These are phyloP conservation scores for Gymnopus androsaceus DNA, from an alignment of 1,284 basidiomycete species.

Conservation along the genomic window DNA sequence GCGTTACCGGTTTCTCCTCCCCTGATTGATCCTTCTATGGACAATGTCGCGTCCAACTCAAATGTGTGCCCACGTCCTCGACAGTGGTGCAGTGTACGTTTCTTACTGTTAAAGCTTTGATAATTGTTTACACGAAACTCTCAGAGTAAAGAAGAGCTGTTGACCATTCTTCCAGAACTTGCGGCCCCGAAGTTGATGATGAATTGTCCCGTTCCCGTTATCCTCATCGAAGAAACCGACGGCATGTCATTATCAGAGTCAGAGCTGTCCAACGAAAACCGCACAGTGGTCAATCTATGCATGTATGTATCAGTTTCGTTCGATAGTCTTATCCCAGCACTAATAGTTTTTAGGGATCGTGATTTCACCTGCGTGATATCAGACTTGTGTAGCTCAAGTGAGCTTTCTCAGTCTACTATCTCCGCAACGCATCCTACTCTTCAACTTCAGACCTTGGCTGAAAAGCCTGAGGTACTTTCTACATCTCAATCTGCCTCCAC, in stretches of 20 bases:
- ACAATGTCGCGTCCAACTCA: not conserved
- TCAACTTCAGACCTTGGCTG: no score
- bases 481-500: no score
- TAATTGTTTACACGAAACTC: not conserved
- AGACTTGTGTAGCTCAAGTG: not conserved
- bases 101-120: not conserved
- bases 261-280: not conserved
- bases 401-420: no score
- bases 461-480: no score
- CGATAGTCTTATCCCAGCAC: not conserved
- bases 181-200: not conserved
- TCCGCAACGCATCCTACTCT: not conserved
- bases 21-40: not conserved
- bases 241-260: constrained; percentile 9
- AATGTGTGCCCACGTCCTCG: not conserved
- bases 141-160: constrained; percentile 9
- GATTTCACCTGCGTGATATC: constrained; percentile 4
- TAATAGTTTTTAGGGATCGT: not conserved
- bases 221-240: constrained; percentile 1
- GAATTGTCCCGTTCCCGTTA: not conserved
- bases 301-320: not conserved
- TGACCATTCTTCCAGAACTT: constrained; percentile 8
- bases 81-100: constrained; percentile 12
- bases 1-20: not conserved
- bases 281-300: not conserved